Evolutionary conservation across 345 rosid species (phyloP).

Genomic region (Aquilaria sinensis): DNA sequence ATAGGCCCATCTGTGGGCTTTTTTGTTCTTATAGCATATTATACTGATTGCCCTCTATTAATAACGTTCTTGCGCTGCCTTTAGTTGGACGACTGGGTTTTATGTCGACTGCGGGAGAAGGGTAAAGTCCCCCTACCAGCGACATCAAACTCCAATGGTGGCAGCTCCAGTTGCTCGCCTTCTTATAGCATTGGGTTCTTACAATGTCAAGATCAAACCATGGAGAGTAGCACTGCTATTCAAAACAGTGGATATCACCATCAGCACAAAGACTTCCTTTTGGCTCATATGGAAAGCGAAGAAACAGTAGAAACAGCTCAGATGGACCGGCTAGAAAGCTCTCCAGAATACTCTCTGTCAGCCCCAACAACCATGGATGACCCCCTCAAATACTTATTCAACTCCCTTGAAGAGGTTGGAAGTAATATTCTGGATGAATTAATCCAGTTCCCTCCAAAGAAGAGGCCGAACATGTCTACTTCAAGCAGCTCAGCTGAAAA

Average conservation of each 20-base stretch:
- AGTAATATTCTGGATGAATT: slow-evolving; percentile 23
- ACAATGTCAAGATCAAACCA: slow-evolving; percentile 28
- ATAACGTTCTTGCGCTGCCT: slow-evolving; percentile 1
- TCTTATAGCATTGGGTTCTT: slow-evolving; percentile 12
- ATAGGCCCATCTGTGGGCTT: no score
- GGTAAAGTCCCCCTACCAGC: slow-evolving; percentile 4
- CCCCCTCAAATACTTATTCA: slow-evolving; percentile 14
- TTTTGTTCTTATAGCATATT: no score
- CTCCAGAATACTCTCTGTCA: slow-evolving; percentile 16
- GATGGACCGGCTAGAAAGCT: slow-evolving; percentile 11
- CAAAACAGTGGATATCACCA: slow-evolving; percentile 9
- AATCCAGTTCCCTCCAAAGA: slow-evolving; percentile 6
- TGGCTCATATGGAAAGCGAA: slow-evolving; percentile 12
- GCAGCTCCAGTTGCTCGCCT: slow-evolving; percentile 5
- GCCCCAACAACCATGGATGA: slow-evolving; percentile 2
- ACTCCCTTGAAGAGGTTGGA: slow-evolving; percentile 24
- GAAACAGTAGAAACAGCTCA: slow-evolving; percentile 3
- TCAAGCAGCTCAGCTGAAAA: background rate
- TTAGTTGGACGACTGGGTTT: slow-evolving; percentile 40
- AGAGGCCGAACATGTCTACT: slow-evolving; percentile 11
- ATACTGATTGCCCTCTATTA: background rate
- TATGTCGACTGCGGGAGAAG: slow-evolving; percentile 30
- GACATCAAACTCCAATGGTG: slow-evolving; percentile 2
- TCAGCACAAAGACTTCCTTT: slow-evolving; percentile 8
- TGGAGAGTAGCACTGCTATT: background rate